Evolutionary conservation across 805 yeast species (phyloP).

Genomic region (Torulaspora microellipsoides): DNA sequence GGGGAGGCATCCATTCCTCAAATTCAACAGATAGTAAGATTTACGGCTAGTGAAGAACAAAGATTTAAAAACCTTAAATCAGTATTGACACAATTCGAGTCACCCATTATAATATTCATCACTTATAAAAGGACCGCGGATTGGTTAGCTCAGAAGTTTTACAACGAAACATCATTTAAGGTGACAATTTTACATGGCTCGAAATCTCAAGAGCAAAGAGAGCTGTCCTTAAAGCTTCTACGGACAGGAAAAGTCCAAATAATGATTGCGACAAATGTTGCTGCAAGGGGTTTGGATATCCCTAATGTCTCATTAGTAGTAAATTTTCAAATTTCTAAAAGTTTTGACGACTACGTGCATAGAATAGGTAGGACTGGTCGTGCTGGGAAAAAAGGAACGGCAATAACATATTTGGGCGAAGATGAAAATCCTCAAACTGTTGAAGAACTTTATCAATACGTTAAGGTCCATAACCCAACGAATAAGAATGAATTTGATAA

Average conservation of each 20-base stretch:
- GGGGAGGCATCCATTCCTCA: constrained; percentile 51
- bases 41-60: constrained; percentile 40
- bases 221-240: constrained; percentile 61
- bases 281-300: constrained; percentile 95
- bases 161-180: constrained; percentile 39
- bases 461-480: constrained; percentile 36
- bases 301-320: constrained; percentile 79
- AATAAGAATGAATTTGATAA: constrained; percentile 18
- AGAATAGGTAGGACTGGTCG: constrained; percentile 96
- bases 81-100: constrained; percentile 31
- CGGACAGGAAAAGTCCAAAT: constrained; percentile 52
- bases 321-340: constrained; percentile 77
- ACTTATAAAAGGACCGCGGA: constrained; percentile 76
- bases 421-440: constrained; percentile 50
- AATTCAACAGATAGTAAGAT: constrained; percentile 66
- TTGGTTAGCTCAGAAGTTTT: constrained; percentile 48
- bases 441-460: constrained; percentile 35
- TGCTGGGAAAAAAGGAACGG: constrained; percentile 77
- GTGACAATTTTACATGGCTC: constrained; percentile 80
- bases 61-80: constrained; percentile 37
- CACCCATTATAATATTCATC: constrained; percentile 76
- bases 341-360: constrained; percentile 82
- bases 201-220: constrained; percentile 80
- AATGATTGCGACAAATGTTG: constrained; percentile 89
- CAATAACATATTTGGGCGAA: constrained; percentile 65